A percentile compares a stretch with the other conserved stretches of the same genome.
These are phyloP conservation scores for Xylariomycetidae sp. DNA, from an alignment of 2,329 filamentous ascomycete species.

Conservation along the genomic window DNA sequence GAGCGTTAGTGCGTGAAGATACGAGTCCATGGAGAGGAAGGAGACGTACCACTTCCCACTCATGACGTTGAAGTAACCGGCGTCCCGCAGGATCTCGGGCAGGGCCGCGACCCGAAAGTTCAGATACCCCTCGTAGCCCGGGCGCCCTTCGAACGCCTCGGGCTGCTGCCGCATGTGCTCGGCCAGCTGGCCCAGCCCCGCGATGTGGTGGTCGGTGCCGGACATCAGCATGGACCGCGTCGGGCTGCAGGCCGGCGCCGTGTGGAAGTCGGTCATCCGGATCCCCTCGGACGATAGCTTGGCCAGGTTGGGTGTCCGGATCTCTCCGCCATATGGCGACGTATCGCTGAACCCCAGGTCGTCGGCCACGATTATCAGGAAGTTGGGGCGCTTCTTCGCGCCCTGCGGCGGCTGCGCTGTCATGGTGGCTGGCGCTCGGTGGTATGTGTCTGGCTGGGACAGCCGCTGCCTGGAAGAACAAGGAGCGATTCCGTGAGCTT, in stretches of 20 bases:
- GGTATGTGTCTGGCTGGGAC: too few species aligned
- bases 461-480: too few species aligned
- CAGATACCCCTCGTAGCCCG: constrained; percentile 27
- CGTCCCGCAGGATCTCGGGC: constrained; percentile 28
- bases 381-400: constrained; percentile 1
- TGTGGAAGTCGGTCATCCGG: constrained; percentile 52
- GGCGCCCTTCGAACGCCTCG: constrained; percentile 6
- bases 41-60: constrained; percentile 15
- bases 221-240: constrained; percentile 54
- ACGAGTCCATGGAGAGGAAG: too few species aligned
- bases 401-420: too few species aligned
- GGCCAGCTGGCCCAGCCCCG: constrained; percentile 15
- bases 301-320: constrained; percentile 50
- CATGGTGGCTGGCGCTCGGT: too few species aligned
- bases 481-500: too few species aligned
- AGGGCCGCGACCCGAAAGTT: constrained; percentile 29
- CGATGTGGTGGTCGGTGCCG: constrained; percentile 23
- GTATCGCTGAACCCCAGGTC: constrained; percentile 5
- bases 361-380: constrained; percentile 4
- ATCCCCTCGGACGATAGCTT: constrained; percentile 40
- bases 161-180: neutral
- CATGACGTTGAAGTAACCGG: constrained; percentile 25
- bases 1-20: too few species aligned
- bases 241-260: constrained; percentile 52
- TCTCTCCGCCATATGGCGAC: constrained; percentile 45